Conservation (phyloP, 2,329 filamentous ascomycete species). For the Paecilomyces sp. region DNA sequence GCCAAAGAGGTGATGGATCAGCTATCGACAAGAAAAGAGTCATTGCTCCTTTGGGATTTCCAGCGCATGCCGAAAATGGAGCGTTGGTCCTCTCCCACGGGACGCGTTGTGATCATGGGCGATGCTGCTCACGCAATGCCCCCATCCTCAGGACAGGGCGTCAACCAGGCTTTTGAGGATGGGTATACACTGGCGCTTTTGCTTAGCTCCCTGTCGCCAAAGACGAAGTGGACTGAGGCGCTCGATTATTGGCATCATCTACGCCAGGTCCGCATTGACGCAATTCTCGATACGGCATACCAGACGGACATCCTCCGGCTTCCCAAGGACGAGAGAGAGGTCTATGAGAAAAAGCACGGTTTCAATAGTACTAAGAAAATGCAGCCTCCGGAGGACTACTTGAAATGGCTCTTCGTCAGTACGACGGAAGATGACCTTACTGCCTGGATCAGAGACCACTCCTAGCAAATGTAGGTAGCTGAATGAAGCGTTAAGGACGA, state of each 20-base stretch:
- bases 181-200: conserved; percentile 40
- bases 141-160: conserved; percentile 54
- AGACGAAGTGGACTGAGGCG: conserved; percentile 16
- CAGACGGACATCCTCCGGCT: background rate
- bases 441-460: background rate
- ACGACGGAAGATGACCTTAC: background rate
- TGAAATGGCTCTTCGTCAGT: background rate
- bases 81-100: background rate
- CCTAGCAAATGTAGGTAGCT: background rate
- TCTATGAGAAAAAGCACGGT: background rate
- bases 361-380: background rate
- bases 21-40: background rate
- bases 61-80: conserved; percentile 4
- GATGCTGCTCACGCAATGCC: conserved; percentile 59
- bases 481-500: background rate
- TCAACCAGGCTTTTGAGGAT: conserved; percentile 52
- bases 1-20: background rate
- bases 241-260: conserved; percentile 40
- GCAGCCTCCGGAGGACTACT: background rate
- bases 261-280: background rate
- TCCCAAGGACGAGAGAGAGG: background rate
- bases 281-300: background rate
- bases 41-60: conserved; percentile 5
- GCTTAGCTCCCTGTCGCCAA: conserved; percentile 17
- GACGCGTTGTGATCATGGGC: conserved; percentile 44